Evolutionary conservation across 495 filamentous ascomycete species (phyloP).

Genomic region (Trichocladium uniseriatum): DNA sequence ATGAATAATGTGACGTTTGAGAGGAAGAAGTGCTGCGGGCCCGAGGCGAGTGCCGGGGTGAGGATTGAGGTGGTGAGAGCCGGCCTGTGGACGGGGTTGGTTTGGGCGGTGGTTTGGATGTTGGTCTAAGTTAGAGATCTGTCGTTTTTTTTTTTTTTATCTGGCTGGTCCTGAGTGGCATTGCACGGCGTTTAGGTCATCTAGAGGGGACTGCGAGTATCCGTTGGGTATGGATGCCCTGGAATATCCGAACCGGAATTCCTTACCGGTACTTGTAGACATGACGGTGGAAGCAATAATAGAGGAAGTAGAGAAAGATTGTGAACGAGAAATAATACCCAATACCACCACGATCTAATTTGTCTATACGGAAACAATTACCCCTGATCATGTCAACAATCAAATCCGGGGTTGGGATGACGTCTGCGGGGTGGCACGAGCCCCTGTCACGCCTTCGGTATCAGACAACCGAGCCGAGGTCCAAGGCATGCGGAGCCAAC

Average conservation of each 20-base stretch:
- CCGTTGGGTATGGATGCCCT: too few relatives aligned
- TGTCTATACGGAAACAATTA: not conserved
- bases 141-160: not conserved
- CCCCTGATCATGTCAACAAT: not conserved
- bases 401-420: slow-evolving; percentile 6
- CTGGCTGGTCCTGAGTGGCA: slow-evolving; percentile 2
- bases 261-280: too few relatives aligned
- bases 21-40: slow-evolving; percentile 61
- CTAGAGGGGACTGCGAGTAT: not conserved
- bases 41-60: slow-evolving; percentile 17
- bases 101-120: slow-evolving; percentile 7
- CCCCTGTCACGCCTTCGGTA: not conserved
- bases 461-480: slow-evolving; percentile 13
- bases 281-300: too few relatives aligned
- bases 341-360: too few relatives aligned
- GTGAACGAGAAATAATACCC: too few relatives aligned
- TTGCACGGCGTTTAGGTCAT: slow-evolving; percentile 8
- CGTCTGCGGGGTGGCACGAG: slow-evolving; percentile 8
- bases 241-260: too few relatives aligned
- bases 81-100: slow-evolving; percentile 6
- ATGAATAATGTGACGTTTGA: slow-evolving; percentile 81
- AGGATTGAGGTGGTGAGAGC: slow-evolving; percentile 9
- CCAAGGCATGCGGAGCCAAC: slow-evolving; percentile 9
- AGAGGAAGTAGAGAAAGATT: too few relatives aligned
- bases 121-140: not conserved